Percentiles rank a stretch among this genome's conserved stretches.
Evolutionary conservation across 176 grass and related monocot genomes (phyloP).

Genomic region (Oryza glumipatula): DNA sequence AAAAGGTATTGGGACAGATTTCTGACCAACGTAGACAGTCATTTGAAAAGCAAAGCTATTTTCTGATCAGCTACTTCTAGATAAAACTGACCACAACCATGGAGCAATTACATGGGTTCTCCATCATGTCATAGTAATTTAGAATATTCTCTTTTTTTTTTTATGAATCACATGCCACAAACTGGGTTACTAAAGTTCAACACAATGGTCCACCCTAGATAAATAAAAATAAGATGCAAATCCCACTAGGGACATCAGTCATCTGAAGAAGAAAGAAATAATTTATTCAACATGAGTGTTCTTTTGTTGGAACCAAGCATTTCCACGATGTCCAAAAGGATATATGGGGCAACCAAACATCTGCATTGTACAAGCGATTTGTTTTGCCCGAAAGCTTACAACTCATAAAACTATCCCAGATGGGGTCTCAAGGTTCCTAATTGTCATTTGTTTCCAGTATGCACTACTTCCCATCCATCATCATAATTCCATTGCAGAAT

Average conservation of each 20-base stretch:
- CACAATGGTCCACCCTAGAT: background rate
- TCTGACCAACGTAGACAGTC: background rate
- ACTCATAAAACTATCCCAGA: background rate
- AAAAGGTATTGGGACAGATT: background rate
- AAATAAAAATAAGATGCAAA: constrained; percentile 28
- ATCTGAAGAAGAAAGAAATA: background rate
- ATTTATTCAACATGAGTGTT: constrained; percentile 23
- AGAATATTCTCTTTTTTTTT: background rate
- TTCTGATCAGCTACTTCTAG: constrained; percentile 33
- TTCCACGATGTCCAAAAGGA: background rate
- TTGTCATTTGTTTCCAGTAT: constrained; percentile 10
- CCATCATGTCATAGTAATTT: background rate
- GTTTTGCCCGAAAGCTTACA: constrained; percentile 1
- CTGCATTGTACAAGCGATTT: background rate
- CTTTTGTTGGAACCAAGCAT: background rate
- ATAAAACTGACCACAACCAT: background rate
- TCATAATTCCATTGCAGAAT: background rate
- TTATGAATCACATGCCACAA: background rate
- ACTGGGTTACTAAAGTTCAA: background rate
- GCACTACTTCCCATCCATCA: background rate
- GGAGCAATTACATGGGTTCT: background rate
- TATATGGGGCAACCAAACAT: background rate
- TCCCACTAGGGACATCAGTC: constrained; percentile 8
- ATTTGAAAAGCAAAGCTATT: constrained; percentile 18
- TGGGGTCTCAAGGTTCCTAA: constrained; percentile 16